phyloP scores from a whole-genome alignment of 768 basidiomycete species.

The Pulveroboletus sp. region DNA sequence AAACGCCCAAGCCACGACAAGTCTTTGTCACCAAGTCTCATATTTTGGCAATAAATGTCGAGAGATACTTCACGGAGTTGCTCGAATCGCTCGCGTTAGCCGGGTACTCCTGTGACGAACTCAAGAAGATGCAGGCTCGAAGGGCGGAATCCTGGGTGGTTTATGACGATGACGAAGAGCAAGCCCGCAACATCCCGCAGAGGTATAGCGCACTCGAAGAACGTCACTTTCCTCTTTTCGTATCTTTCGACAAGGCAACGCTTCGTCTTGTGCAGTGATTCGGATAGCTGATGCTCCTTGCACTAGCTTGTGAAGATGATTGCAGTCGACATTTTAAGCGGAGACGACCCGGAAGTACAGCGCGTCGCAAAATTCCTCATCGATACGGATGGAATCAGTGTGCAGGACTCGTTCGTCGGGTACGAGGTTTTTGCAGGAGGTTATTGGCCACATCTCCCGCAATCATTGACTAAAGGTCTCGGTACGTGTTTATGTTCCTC shows the following conservation, averaged over 20 bases:
- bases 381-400: slow-evolving; percentile 10
- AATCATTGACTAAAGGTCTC: slow-evolving; percentile 46
- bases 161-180: slow-evolving; percentile 34
- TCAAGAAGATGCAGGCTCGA: slow-evolving; percentile 28
- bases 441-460: slow-evolving; percentile 62
- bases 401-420: slow-evolving; percentile 33
- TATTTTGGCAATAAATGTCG: slow-evolving; percentile 64
- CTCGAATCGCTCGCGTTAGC: slow-evolving; percentile 40
- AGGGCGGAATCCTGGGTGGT: slow-evolving; percentile 25
- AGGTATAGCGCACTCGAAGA: slow-evolving; percentile 55
- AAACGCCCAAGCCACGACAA: slow-evolving; percentile 52
- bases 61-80: slow-evolving; percentile 58
- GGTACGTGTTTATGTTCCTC: slow-evolving; percentile 35
- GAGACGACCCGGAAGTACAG: slow-evolving; percentile 2
- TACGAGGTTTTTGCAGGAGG: slow-evolving; percentile 44
- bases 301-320: slow-evolving; percentile 26
- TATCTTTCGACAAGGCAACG: slow-evolving; percentile 60
- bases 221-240: slow-evolving; percentile 63
- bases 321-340: slow-evolving; percentile 19
- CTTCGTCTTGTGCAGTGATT: neutral
- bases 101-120: slow-evolving; percentile 35
- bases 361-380: slow-evolving; percentile 12
- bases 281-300: neutral
- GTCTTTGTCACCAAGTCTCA: slow-evolving; percentile 71
- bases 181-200: slow-evolving; percentile 33